These are phyloP conservation scores for Boletus mariae DNA, from an alignment of 1,284 basidiomycete genomes.

Conservation along the genomic window DNA sequence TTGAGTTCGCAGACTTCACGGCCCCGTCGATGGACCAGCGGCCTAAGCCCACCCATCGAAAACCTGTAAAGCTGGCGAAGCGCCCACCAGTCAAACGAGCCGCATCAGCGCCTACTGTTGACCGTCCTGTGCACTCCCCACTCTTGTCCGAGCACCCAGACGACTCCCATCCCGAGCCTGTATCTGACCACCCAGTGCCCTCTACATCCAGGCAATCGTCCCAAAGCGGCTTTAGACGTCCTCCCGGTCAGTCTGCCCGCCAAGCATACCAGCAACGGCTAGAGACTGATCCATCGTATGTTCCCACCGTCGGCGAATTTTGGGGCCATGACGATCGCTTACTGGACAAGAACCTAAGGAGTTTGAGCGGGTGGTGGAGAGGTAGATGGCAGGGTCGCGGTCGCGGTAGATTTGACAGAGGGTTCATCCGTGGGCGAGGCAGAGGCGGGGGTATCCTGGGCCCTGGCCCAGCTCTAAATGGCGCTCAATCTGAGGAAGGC, in stretches of 20 bases:
- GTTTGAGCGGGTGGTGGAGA: constrained; percentile 79
- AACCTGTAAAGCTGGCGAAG: constrained; percentile 36
- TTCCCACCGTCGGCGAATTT: constrained; percentile 83
- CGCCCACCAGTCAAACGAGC: constrained; percentile 32
- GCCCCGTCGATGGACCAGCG: constrained; percentile 34
- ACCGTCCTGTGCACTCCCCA: constrained; percentile 26
- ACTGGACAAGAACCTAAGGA: constrained; percentile 69
- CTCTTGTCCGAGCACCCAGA: constrained; percentile 26
- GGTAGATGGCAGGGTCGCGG: constrained; percentile 70
- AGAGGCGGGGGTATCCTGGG: constrained; percentile 39
- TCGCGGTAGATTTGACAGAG: constrained; percentile 46
- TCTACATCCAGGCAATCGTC: constrained; percentile 36
- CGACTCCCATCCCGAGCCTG: constrained; percentile 16
- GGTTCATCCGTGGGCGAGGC: constrained; percentile 52
- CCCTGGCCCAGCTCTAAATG: constrained; percentile 8
- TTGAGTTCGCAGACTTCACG: constrained; percentile 72
- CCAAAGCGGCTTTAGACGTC: constrained; percentile 31
- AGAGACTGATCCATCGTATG: constrained; percentile 78
- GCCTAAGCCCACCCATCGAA: constrained; percentile 34
- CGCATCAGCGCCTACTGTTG: constrained; percentile 25
- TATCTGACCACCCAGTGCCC: constrained; percentile 32
- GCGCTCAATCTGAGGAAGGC: constrained; percentile 23
- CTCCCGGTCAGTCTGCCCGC: constrained; percentile 56
- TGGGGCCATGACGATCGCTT: constrained; percentile 90
- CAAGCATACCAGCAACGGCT: constrained; percentile 76